Evolutionary conservation across 129 eudicot genomes (phyloP).

Genomic region (Flaveria linearis): DNA sequence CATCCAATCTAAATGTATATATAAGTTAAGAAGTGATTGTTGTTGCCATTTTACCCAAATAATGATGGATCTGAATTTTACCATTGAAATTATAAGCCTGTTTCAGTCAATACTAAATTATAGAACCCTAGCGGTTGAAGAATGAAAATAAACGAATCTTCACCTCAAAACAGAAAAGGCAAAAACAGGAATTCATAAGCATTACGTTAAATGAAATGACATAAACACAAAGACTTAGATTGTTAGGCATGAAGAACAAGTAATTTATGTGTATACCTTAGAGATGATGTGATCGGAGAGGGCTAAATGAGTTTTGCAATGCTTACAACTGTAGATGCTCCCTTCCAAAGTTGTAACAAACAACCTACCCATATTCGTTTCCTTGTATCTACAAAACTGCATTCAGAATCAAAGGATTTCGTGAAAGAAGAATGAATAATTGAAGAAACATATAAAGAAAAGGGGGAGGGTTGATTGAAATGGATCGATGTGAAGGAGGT

Average conservation of each 20-base stretch:
- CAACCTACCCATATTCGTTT: constrained; percentile 51
- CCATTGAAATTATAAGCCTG: too few species aligned
- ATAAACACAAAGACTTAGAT: neutral
- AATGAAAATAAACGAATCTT: neutral
- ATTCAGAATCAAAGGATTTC: neutral
- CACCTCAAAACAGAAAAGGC: neutral
- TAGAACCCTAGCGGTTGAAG: constrained; percentile 16
- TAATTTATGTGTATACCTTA: constrained; percentile 38
- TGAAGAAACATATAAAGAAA: neutral
- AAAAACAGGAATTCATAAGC: neutral
- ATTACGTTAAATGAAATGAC: constrained; percentile 4
- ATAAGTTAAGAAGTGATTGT: too few species aligned
- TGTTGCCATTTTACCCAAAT: too few species aligned
- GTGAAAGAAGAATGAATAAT: neutral
- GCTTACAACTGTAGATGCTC: constrained; percentile 54
- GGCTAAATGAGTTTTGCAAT: constrained; percentile 58
- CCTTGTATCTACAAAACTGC: neutral
- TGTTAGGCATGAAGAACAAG: neutral
- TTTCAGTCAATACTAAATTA: neutral
- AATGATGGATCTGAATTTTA: too few species aligned
- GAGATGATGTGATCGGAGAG: constrained; percentile 53
- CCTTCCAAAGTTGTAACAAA: constrained; percentile 56
- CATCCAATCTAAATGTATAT: too few species aligned
- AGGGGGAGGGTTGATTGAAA: neutral
- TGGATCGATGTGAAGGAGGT: neutral